A percentile compares a stretch with the other conserved stretches of the same genome.
Conservation (phyloP, 2,329 filamentous ascomycete species). For the Alternaria viburni region DNA sequence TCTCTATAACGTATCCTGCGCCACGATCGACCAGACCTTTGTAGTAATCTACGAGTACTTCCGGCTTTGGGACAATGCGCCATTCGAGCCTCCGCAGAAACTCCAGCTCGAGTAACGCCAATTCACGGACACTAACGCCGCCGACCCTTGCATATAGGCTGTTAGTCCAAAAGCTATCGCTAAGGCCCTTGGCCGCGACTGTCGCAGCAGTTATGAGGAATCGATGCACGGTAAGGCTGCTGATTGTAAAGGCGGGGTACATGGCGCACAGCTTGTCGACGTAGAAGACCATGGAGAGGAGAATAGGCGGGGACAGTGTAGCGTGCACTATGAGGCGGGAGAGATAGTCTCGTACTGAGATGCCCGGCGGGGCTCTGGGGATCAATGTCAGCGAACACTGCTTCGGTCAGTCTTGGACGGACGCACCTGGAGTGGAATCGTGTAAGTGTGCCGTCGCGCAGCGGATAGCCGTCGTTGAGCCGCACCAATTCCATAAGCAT, state of each 20-base stretch:
- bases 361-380: constrained; percentile 75
- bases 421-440: constrained; percentile 89
- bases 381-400: constrained; percentile 11
- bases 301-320: constrained; percentile 86
- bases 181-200: constrained; percentile 93
- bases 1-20: constrained; percentile 62
- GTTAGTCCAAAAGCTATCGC: constrained; percentile 98
- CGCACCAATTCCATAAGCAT: constrained; percentile 96
- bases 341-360: constrained; percentile 92
- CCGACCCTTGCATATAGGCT: constrained; percentile 93
- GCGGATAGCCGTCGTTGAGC: constrained; percentile 86
- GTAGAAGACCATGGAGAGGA: constrained; percentile 99
- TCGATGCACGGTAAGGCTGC: constrained; percentile 93
- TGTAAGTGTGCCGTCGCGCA: constrained; percentile 85
- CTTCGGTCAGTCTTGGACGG: background rate
- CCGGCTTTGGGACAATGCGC: constrained; percentile 95
- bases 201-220: constrained; percentile 96
- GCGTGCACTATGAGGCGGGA: constrained; percentile 92
- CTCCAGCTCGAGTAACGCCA: constrained; percentile 90
- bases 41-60: constrained; percentile 93
- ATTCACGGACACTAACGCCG: constrained; percentile 85
- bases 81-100: constrained; percentile 92
- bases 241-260: constrained; percentile 95
- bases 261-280: constrained; percentile 92
- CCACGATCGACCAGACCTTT: constrained; percentile 77